Conservation (phyloP, 345 rosid genomes). For the Excoecaria agallocha region DNA sequence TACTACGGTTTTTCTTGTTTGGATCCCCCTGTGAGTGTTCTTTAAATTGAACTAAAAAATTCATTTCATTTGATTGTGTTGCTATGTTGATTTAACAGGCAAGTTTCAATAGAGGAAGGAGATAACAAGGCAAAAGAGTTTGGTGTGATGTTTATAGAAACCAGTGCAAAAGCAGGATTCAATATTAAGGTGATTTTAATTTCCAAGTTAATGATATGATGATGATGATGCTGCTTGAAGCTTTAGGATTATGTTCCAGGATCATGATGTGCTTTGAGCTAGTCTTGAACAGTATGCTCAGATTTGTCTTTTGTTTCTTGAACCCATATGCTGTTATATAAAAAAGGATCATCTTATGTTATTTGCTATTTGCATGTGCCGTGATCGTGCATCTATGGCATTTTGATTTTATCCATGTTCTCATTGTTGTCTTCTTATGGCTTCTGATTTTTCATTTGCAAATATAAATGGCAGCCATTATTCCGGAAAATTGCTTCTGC, state of each 20-base stretch:
- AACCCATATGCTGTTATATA: no score
- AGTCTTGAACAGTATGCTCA: no score
- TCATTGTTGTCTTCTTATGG: not conserved
- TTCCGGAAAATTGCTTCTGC: constrained; percentile 95
- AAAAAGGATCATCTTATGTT: no score
- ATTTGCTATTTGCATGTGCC: no score
- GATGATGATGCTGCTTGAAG: not conserved
- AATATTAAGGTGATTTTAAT: constrained; percentile 64
- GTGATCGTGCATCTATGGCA: not conserved
- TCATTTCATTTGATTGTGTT: not conserved
- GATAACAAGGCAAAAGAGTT: constrained; percentile 76
- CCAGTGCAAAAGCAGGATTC: constrained; percentile 96
- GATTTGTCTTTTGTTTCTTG: no score
- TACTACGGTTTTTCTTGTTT: not conserved
- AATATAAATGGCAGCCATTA: constrained; percentile 58
- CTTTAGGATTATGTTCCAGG: not conserved
- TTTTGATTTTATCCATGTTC: not conserved
- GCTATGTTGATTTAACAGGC: constrained; percentile 45
- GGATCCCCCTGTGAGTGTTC: not conserved
- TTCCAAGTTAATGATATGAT: not conserved
- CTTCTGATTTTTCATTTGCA: not conserved
- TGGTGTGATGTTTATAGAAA: constrained; percentile 89
- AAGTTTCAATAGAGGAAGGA: constrained; percentile 96
- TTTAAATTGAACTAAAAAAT: not conserved
- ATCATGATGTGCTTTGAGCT: not conserved